phyloP scores from a whole-genome alignment of 768 basidiomycete genomes.

The Candolleomyces efflorescens region DNA sequence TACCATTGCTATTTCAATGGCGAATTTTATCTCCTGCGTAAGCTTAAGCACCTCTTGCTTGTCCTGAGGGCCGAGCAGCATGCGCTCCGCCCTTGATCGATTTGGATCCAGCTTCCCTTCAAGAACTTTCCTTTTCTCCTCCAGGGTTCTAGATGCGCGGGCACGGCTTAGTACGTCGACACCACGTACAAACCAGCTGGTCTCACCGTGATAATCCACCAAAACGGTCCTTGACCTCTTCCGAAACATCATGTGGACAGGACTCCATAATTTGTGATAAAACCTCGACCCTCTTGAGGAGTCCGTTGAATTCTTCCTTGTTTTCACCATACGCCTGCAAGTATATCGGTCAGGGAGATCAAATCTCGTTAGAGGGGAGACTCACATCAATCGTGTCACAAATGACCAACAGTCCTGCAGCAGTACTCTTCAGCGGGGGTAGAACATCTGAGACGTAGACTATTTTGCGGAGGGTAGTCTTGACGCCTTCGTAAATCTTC shows the following conservation, averaged over 20 bases:
- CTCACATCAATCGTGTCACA: not conserved
- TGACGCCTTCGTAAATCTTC: not conserved
- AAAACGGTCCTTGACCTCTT: not conserved
- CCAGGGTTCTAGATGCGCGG: not conserved
- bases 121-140: not conserved
- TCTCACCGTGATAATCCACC: not conserved
- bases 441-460: not conserved
- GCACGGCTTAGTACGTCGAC: not conserved
- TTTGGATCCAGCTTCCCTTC: not conserved
- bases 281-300: not conserved
- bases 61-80: not conserved
- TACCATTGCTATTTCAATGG: not conserved
- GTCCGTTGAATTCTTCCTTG: constrained; percentile 31
- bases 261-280: not conserved
- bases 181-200: not conserved
- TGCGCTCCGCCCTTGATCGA: not conserved
- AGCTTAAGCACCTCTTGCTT: not conserved
- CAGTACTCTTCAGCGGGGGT: not conserved
- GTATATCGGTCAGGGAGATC: not conserved
- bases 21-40: not conserved
- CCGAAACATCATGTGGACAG: not conserved
- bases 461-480: not conserved
- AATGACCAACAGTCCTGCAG: not conserved
- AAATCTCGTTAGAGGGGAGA: not conserved
- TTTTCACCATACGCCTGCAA: not conserved